Conservation (phyloP, 1,284 basidiomycete species). For the Sphaerobolus stellatus region DNA sequence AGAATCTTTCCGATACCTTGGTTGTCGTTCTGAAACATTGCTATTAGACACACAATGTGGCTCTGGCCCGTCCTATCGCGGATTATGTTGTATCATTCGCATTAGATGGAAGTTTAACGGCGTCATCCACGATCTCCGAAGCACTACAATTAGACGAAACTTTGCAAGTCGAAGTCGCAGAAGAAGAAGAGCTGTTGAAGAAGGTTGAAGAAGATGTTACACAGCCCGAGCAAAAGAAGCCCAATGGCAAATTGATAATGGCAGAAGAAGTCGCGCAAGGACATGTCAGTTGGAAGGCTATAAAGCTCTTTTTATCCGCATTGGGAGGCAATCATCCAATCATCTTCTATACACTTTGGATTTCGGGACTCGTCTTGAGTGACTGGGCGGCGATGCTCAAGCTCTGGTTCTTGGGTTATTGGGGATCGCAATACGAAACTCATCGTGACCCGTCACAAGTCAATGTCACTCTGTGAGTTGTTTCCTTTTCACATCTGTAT, state of each 20-base stretch:
- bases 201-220: slow-evolving; percentile 17
- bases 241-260: slow-evolving; percentile 26
- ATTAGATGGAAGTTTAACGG: not conserved
- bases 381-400: not conserved
- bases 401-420: slow-evolving; percentile 35
- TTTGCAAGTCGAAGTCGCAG: not conserved
- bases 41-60: slow-evolving; percentile 39
- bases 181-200: not conserved
- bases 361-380: not conserved
- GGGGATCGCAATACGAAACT: slow-evolving; percentile 34
- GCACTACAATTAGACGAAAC: not conserved
- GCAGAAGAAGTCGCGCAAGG: slow-evolving; percentile 40
- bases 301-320: slow-evolving; percentile 15
- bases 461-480: slow-evolving; percentile 6
- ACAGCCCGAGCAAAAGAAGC: slow-evolving; percentile 13
- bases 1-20: slow-evolving; percentile 15
- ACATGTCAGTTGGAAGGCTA: slow-evolving; percentile 25
- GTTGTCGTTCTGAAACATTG: not conserved
- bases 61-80: slow-evolving; percentile 37
- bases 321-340: slow-evolving; percentile 37
- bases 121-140: not conserved
- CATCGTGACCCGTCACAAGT: slow-evolving; percentile 7
- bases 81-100: not conserved
- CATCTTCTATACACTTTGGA: slow-evolving; percentile 32
- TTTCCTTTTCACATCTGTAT: slow-evolving; percentile 30